Evolutionary conservation across 768 basidiomycete genomes (phyloP).

Genomic region (Collybia sordida): DNA sequence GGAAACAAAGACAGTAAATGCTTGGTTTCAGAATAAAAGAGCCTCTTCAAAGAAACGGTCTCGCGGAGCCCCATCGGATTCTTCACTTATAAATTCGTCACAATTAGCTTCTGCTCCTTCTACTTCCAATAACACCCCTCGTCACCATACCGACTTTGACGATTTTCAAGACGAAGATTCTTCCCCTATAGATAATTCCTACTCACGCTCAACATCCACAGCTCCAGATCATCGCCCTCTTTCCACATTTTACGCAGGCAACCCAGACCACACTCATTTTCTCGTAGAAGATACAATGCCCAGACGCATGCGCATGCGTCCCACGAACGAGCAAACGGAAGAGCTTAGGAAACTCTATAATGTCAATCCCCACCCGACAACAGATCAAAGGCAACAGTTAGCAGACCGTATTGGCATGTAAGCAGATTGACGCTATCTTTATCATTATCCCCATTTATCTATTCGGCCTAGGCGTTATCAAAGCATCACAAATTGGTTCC

Average conservation of each 20-base stretch:
- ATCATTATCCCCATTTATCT: constrained; percentile 28
- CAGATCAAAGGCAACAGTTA: constrained; percentile 64
- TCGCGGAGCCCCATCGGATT: constrained; percentile 30
- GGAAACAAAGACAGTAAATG: constrained; percentile 84
- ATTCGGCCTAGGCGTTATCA: constrained; percentile 63
- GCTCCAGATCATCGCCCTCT: constrained; percentile 29
- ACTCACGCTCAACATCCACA: constrained; percentile 32
- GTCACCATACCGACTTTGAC: constrained; percentile 35
- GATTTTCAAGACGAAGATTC: constrained; percentile 49
- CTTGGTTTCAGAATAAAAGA: constrained; percentile 87
- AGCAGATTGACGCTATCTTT: constrained; percentile 36
- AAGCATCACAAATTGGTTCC: constrained; percentile 85
- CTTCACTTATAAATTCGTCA: constrained; percentile 30
- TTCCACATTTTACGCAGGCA: constrained; percentile 43
- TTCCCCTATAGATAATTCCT: constrained; percentile 30
- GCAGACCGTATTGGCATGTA: constrained; percentile 76
- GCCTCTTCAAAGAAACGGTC: constrained; percentile 78
- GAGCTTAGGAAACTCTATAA: constrained; percentile 68
- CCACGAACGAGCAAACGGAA: constrained; percentile 63
- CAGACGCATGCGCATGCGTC: constrained; percentile 64
- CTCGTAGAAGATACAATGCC: constrained; percentile 52
- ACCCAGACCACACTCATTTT: constrained; percentile 49
- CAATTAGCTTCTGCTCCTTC: constrained; percentile 26
- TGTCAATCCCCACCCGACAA: constrained; percentile 63
- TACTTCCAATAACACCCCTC: constrained; percentile 25